Percentiles rank a stretch among this genome's conserved stretches.
Conservation (phyloP, 2,329 filamentous ascomycete species). For the Cladophialophora psammophila region DNA sequence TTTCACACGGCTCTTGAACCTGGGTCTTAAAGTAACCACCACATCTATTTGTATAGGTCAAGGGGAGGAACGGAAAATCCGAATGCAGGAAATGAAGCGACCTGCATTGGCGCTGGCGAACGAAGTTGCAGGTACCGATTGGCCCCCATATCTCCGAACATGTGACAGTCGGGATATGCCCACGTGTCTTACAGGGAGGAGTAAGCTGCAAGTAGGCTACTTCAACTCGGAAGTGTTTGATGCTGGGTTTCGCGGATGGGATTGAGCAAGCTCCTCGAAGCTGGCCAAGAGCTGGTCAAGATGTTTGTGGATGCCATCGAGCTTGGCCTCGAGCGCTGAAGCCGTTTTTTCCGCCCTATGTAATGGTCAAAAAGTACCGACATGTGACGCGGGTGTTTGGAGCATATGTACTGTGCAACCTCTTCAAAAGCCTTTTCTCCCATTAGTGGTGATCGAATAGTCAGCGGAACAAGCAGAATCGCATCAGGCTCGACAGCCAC, state of each 20-base stretch:
- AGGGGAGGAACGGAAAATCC: not conserved
- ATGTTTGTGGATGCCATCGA: constrained; percentile 62
- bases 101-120: not conserved
- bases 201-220: not conserved
- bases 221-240: constrained; percentile 35
- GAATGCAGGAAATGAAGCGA: not conserved
- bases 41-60: not conserved
- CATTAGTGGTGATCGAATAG: constrained; percentile 8
- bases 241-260: constrained; percentile 35
- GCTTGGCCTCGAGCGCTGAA: constrained; percentile 61
- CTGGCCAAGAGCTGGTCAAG: constrained; percentile 62
- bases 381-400: not conserved
- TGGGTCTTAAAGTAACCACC: not conserved
- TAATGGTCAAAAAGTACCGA: constrained; percentile 20
- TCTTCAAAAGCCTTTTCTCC: constrained; percentile 45
- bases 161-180: constrained; percentile 34
- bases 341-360: constrained; percentile 63
- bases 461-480: constrained; percentile 16
- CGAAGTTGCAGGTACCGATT: not conserved
- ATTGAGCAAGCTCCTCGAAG: constrained; percentile 48
- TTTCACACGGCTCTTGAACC: not conserved
- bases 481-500: not conserved
- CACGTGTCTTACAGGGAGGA: constrained; percentile 2
- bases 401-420: constrained; percentile 42
- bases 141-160: constrained; percentile 33